Evolutionary conservation across 768 basidiomycete species (phyloP).

Genomic region (Mycena belliarum): DNA sequence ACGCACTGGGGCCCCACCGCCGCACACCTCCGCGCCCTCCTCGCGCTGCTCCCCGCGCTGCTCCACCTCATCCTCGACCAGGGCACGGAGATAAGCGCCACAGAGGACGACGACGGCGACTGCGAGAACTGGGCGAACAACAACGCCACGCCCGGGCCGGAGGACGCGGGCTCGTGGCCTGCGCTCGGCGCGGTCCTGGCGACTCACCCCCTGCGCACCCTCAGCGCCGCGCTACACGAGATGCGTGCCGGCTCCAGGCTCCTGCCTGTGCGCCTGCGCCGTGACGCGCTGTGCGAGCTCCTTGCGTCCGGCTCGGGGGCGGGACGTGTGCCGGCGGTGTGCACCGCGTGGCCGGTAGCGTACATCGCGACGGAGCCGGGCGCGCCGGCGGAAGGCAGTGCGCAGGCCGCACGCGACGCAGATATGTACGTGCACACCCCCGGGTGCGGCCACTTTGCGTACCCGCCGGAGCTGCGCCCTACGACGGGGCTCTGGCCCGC

Average conservation of each 20-base stretch:
- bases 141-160: too few species aligned
- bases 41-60: not conserved
- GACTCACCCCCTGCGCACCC: not conserved
- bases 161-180: constrained; percentile 2
- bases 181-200: constrained; percentile 1
- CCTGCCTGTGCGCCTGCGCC: too few species aligned
- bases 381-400: not conserved
- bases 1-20: too few species aligned
- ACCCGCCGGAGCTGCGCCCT: constrained; percentile 2
- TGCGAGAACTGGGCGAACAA: too few species aligned
- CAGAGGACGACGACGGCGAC: not conserved
- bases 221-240: constrained; percentile 4
- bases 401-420: too few species aligned
- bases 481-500: constrained; percentile 10
- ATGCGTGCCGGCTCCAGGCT: not conserved
- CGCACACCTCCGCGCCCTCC: too few species aligned
- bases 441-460: constrained; percentile 7
- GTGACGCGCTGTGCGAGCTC: not conserved
- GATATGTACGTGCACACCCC: not conserved
- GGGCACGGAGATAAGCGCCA: not conserved
- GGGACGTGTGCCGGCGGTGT: not conserved
- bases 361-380: not conserved
- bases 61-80: constrained; percentile 14
- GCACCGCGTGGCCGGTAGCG: constrained; percentile 1
- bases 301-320: not conserved